Percentiles rank a stretch among this genome's conserved stretches.
phyloP scores from a whole-genome alignment of 768 basidiomycete species.

The Tephrocybe sp. region DNA sequence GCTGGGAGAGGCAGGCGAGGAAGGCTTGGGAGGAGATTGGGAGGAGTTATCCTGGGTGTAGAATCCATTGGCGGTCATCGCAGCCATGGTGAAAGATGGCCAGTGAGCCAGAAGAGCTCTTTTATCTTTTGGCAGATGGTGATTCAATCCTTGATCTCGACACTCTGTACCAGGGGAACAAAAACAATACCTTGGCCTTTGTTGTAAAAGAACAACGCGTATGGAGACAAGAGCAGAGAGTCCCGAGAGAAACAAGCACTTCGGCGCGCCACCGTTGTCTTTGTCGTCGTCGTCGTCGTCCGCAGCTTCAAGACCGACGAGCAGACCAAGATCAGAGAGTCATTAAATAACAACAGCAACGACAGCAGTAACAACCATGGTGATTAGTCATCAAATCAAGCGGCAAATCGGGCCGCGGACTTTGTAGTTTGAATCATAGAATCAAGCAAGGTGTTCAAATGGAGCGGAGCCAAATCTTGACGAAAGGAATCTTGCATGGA shows the following conservation, averaged over 20 bases:
- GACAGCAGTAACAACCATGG: background rate
- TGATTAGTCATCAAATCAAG: constrained; percentile 2
- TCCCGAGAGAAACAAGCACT: background rate
- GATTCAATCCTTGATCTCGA: constrained; percentile 4
- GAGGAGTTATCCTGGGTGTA: constrained; percentile 16
- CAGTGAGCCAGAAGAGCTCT: background rate
- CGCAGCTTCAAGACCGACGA: background rate
- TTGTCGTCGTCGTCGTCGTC: background rate
- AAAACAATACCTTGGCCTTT: background rate
- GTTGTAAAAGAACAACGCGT: background rate
- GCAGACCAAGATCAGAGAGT: background rate
- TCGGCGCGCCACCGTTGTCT: background rate
- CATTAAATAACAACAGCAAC: constrained; percentile 1
- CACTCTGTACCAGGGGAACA: background rate
- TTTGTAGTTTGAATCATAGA: background rate
- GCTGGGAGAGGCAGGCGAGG: constrained; percentile 43
- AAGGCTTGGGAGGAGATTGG: constrained; percentile 33
- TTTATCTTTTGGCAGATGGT: constrained; percentile 6
- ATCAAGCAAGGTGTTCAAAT: too few relatives aligned
- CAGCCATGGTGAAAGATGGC: constrained; percentile 15
- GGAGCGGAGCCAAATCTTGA: too few relatives aligned
- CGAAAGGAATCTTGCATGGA: too few relatives aligned
- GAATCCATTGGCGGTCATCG: constrained; percentile 15
- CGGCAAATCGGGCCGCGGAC: background rate
- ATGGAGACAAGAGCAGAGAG: background rate